Evolutionary conservation across 140 eudicot species (phyloP), one percentile per base, ranked within the genome.

Genomic region (Senecio squalidus): DNA sequence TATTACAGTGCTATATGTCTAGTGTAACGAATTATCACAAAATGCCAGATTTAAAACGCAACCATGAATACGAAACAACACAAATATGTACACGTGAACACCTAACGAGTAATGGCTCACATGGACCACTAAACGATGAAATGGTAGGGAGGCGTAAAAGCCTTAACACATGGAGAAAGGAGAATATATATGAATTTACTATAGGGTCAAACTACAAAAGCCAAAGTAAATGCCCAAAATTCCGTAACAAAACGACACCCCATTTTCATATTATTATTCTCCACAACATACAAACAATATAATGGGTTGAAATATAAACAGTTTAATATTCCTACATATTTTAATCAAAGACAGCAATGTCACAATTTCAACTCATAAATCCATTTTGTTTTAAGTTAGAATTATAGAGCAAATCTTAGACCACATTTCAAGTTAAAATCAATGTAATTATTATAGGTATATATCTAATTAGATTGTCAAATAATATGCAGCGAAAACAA

Each of bases 161-260:
- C 44, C 71, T 40, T 23, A 11, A 30, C 58, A 10, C 8, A 58
- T 48, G 67, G 49, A 49, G n/a, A 68, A 15, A 27, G 74, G 33
- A 68, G 57, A 68, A 23, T 20, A n/a, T 14, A n/a, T n/a, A n/a
- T n/a, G n/a, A 9, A 57, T 34, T 4, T 7, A 66, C 54, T 52
- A n/a, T n/a, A 66, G 40, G 15, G 70, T 66, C 33, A 66, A 52
- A 66, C 20, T 46, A 46, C 52, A 30, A 67, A 68, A 67, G 66
- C 66, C 73, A 58, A 45, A 31, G 23, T 45, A 46, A 22, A 50
- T 56, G 67, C 66, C 74, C 48, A 14, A 57, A 44, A 44, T 57
- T 28, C 29, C 49, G 66, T 31, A 24, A 68, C 17, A 1, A 45
- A 53, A 39, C 29, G 62, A 65, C 54, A 38, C 29, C 41, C 66